Base-by-base conservation (phyloP, 1,139 yeast genomes). In the Yamadazyma epiphylla region DNA sequence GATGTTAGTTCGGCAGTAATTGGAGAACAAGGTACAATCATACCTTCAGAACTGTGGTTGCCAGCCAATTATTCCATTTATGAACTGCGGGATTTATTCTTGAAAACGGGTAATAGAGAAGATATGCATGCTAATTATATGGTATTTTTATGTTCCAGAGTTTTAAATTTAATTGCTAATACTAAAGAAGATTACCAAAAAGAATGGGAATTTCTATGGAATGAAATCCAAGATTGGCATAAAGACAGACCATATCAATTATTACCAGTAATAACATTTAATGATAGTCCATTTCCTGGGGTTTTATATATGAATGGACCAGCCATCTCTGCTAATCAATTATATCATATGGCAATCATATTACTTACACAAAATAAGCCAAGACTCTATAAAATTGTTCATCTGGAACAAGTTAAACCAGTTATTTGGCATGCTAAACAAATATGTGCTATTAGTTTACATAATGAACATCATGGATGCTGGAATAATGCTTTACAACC, bases 71-170 rank as follows among this genome's bases (percentile, higher is more conserved):
- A 31, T n/a, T 33, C 47, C 4, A 31, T 51, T 14, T 39, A 45
- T 28, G 50, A 46, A 11, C 58, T 56, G 28, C 42, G 39, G 15
- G 36, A 37, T 14, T 27, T 53, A 13, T 58, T 58, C 31, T 45
- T 42, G 6, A 35, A 41, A 5, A 36, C 35, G 25, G 43, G 43
- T 15, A 36, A 42, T 23, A 43, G 46, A 21, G 48, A 49, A 31
- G 69, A 61, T 32, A 59, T 60, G 65, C 64, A 60, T 38, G 64
- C 68, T 4, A 64, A 64, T 39, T 64, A 62, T 34, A 55, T 59
- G 42, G 64, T 64, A 1, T 61, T 48, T 31, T 37, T 64, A 17
- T 52, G 62, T 23, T 51, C 67, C 1, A 41, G 66, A 22, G 66
- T 60, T 4, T 35, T 61, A 35, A 52, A 58, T 31, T 35, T 61